Evolutionary conservation across 179 eudicot species (phyloP).

Genomic region (Amaranthus tricolor): DNA sequence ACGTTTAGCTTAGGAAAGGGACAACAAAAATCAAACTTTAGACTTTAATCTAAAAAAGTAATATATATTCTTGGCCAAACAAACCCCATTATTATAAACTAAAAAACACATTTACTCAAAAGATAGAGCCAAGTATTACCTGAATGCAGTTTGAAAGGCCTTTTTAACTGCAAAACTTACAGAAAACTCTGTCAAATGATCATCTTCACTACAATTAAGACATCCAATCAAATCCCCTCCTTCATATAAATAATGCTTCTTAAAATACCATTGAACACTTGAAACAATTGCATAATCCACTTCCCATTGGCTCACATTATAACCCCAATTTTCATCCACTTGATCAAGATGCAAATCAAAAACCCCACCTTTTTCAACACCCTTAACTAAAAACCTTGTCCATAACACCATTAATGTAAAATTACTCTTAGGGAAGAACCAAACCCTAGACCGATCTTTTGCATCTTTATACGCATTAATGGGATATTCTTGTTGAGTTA

Average conservation of each 20-base stretch:
- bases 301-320: constrained; percentile 29
- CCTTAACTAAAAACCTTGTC: constrained; percentile 39
- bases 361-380: constrained; percentile 33
- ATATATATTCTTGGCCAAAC: too few species aligned
- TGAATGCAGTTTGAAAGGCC: constrained; percentile 39
- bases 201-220: constrained; percentile 42
- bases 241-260: constrained; percentile 42
- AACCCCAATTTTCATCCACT: constrained; percentile 48
- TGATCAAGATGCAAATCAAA: constrained; percentile 57
- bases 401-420: constrained; percentile 41
- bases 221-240: constrained; percentile 44
- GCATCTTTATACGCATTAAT: constrained; percentile 40
- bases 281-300: constrained; percentile 50
- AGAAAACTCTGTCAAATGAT: constrained; percentile 24
- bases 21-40: too few species aligned
- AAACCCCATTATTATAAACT: too few species aligned
- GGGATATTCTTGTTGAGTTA: constrained; percentile 33
- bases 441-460: constrained; percentile 40
- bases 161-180: constrained; percentile 37
- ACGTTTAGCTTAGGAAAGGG: too few species aligned
- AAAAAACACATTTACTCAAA: too few species aligned
- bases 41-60: too few species aligned
- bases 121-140: constrained; percentile 12
- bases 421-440: constrained; percentile 43
- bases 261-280: constrained; percentile 65